Evolutionary conservation across 2,329 filamentous ascomycete species (phyloP).

Genomic region (Pseudodiploospora longispora): DNA sequence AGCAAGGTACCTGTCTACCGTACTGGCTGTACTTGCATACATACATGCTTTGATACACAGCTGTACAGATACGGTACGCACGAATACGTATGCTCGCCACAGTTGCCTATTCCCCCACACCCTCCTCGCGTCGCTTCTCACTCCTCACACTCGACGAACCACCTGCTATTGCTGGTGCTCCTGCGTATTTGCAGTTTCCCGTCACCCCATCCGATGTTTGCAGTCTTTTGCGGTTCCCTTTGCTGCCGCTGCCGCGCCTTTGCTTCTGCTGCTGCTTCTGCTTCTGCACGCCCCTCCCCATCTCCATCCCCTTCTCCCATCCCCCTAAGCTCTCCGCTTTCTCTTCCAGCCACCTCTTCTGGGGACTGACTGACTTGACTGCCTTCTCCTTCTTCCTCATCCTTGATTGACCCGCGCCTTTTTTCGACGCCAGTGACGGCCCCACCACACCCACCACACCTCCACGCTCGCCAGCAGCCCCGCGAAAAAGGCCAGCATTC

Average conservation of each 20-base stretch:
- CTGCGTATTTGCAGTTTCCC: not conserved
- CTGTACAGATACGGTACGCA: too few relatives aligned
- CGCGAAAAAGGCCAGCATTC: too few relatives aligned
- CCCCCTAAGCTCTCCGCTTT: not conserved
- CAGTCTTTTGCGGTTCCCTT: too few relatives aligned
- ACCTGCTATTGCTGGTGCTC: constrained; percentile 1
- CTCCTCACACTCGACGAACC: not conserved
- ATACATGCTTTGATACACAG: too few relatives aligned
- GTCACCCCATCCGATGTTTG: too few relatives aligned
- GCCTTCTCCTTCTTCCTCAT: not conserved
- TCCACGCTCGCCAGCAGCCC: too few relatives aligned
- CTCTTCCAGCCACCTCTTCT: constrained; percentile 8
- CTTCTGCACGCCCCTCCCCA: constrained; percentile 1
- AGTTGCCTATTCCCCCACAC: constrained; percentile 4
- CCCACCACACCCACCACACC: constrained; percentile 5
- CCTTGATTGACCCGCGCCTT: not conserved
- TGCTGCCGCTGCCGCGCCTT: not conserved
- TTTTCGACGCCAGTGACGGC: constrained; percentile 5
- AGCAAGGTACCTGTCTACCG: too few relatives aligned
- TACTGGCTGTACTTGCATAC: too few relatives aligned
- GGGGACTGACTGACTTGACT: not conserved
- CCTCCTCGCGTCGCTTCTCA: constrained; percentile 1
- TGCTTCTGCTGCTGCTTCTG: not conserved
- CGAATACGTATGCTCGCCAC: too few relatives aligned
- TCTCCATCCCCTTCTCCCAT: not conserved